Base-by-base conservation (phyloP, 1,139 yeast species). In the Komagataea norvegica region DNA sequence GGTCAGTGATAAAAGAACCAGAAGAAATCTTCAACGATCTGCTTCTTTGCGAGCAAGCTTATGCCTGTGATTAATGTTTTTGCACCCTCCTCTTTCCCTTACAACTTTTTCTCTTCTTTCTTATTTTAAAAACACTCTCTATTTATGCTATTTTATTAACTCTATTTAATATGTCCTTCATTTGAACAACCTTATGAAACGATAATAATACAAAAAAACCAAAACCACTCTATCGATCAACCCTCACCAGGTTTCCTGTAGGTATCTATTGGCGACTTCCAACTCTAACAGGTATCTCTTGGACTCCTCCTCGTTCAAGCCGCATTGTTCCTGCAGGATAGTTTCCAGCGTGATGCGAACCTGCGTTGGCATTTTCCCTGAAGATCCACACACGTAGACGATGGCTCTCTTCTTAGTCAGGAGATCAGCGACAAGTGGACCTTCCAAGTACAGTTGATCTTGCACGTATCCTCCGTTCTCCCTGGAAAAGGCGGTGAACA, bases 201-300 rank as follows among this genome's bases (percentile, higher is more conserved):
- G n/a, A n/a, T n/a, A n/a, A n/a, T n/a, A n/a, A n/a, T 8, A 5
- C n/a, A 19, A 13, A 19, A 19, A 19, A 28, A 16, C 19, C n/a
- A 28, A 16, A 17, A 15, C 25, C 16, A 5, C 19, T 7, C 15
- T 15, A 23, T 6, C 16, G 11, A 23, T n/a, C 13, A 17, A n/a
- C n/a, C n/a, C n/a, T 47, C 42, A 89, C 97, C 97, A 89, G 0
- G 96, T 88, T 55, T 91, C 98, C 58, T 91, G 96, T 38, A 86
- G 65, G 55, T 86, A 89, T 46, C 89, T 65, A 7, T 81, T 79
- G 7, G 57, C 55, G 44, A 71, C 72, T 52, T 89, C 96, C 76
- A 89, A 70, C 3, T 60, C 61, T 25, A 70, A 49, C 28, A 88
- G 57, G 46, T 68, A 76, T 22, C 57, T 49, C 26, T 70, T 72